Conservation (phyloP, 176 grass and related monocot species). For the Bromus sterilis region DNA sequence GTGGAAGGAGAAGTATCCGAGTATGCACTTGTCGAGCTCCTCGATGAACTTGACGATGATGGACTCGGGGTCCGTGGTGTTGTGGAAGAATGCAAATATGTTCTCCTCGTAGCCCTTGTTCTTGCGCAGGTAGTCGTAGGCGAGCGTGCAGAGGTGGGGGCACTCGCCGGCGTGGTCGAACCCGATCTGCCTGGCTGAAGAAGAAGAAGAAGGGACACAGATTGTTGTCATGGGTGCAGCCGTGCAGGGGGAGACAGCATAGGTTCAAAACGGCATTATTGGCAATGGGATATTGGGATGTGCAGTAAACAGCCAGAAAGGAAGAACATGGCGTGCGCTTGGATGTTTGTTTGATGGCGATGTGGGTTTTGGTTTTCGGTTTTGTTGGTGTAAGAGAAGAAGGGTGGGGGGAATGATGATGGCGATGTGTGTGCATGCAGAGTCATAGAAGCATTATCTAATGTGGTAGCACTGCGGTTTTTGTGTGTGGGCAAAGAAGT, state of each 20-base stretch:
- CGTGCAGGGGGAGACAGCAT: background rate
- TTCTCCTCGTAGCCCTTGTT: slow-evolving; percentile 67
- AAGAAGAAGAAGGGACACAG: no score
- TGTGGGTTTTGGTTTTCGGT: background rate
- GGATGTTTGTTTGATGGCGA: slow-evolving; percentile 5
- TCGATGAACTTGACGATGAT: slow-evolving; percentile 61
- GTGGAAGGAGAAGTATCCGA: slow-evolving; percentile 89
- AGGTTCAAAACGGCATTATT: background rate
- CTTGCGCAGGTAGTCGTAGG: slow-evolving; percentile 68
- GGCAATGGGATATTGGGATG: background rate
- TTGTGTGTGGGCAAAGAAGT: background rate
- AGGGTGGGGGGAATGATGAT: background rate
- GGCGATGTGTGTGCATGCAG: background rate
- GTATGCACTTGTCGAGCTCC: slow-evolving; percentile 83
- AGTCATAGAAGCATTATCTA: background rate
- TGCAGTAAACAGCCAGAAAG: background rate
- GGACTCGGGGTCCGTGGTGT: slow-evolving; percentile 29
- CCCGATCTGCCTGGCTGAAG: slow-evolving; percentile 74
- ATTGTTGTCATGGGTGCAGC: background rate
- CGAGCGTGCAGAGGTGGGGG: slow-evolving; percentile 63
- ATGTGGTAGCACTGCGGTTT: no score
- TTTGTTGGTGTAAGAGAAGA: no score
- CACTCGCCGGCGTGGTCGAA: slow-evolving; percentile 59
- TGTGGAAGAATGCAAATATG: slow-evolving; percentile 69
- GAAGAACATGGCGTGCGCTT: slow-evolving; percentile 19